These are phyloP conservation scores for Helianthus annuus DNA, from an alignment of 129 eudicot species.

Conservation along the genomic window DNA sequence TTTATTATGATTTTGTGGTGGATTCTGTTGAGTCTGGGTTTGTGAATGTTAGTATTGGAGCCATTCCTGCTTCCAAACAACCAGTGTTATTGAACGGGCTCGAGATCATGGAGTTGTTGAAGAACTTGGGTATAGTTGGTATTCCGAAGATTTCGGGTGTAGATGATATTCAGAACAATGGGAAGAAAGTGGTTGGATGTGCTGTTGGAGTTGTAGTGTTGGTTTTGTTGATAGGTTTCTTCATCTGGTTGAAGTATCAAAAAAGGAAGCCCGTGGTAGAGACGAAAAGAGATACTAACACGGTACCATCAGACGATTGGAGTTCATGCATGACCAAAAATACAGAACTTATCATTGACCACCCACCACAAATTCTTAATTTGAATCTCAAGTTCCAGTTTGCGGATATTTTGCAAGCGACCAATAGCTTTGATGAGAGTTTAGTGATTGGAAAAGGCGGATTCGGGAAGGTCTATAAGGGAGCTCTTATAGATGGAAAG, in stretches of 20 bases:
- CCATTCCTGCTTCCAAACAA: neutral
- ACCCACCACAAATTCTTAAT: constrained; percentile 19
- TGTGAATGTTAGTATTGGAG: constrained; percentile 48
- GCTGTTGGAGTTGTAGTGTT: constrained; percentile 41
- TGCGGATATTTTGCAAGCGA: constrained; percentile 44
- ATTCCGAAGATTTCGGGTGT: too few species aligned
- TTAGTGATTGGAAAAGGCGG: constrained; percentile 65
- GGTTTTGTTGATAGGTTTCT: constrained; percentile 30
- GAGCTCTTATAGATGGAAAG: constrained; percentile 38
- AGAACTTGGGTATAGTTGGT: neutral
- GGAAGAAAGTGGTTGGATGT: constrained; percentile 33
- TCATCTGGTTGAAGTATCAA: constrained; percentile 21
- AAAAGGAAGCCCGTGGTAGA: constrained; percentile 30
- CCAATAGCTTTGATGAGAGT: constrained; percentile 44
- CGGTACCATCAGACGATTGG: constrained; percentile 27
- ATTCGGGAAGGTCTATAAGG: constrained; percentile 68
- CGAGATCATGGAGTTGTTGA: constrained; percentile 53
- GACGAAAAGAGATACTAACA: constrained; percentile 19
- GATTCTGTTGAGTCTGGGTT: constrained; percentile 34
- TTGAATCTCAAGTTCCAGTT: constrained; percentile 45
- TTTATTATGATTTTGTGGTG: constrained; percentile 43
- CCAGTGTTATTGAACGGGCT: constrained; percentile 52
- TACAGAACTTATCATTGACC: constrained; percentile 22
- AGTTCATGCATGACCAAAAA: constrained; percentile 30
- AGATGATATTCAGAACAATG: neutral